phyloP scores from a whole-genome alignment of 306 rosid species.

The Astragalus glycyphyllos region DNA sequence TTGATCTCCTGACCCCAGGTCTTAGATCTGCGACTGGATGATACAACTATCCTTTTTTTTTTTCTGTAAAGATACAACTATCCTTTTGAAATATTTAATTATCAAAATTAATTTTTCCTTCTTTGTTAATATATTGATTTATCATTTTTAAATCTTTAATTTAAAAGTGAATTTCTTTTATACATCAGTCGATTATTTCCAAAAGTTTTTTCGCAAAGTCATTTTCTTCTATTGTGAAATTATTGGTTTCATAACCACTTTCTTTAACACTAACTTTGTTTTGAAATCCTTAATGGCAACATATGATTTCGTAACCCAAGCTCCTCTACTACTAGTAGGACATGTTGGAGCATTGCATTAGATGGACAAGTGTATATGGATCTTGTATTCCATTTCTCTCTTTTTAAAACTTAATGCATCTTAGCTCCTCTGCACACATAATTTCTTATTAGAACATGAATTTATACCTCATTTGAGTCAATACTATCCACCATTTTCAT shows the following conservation, averaged over 20 bases:
- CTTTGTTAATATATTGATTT: background rate
- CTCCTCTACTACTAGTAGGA: no score
- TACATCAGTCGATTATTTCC: background rate
- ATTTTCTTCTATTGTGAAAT: background rate
- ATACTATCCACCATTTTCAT: no score
- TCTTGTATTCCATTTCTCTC: no score
- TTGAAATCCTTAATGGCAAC: background rate
- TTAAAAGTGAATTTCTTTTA: background rate
- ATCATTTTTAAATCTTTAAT: background rate
- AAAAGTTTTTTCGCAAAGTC: background rate
- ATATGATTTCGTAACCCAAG: background rate
- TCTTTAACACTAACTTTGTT: background rate
- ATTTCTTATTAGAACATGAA: no score
- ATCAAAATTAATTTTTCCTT: background rate
- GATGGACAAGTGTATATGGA: no score
- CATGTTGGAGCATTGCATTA: no score
- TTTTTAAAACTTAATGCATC: no score
- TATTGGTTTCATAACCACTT: background rate
- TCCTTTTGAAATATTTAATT: background rate
- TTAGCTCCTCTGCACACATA: no score
- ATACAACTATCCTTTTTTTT: no score
- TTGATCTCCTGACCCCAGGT: no score
- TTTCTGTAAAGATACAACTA: no score
- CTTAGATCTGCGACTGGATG: background rate
- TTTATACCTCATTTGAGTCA: no score